Base-by-base conservation (phyloP, 371 early-diverging fungal genomes). In the Synchytrium microbalum region DNA sequence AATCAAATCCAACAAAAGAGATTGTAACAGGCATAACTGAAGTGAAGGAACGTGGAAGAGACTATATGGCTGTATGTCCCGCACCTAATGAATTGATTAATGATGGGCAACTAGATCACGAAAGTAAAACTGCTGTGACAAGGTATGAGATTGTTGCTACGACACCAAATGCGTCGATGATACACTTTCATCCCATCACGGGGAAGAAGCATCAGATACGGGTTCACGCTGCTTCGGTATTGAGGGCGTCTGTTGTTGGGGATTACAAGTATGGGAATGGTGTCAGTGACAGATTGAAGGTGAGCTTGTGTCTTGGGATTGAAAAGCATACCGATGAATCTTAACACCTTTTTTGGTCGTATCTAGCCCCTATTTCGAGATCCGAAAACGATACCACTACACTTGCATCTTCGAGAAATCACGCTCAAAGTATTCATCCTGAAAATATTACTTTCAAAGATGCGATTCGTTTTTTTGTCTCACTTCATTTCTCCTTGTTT, bases 181-280 rank as follows among this genome's bases (percentile, higher is more conserved):
- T 91, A 0, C 76, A 77, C 38, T 75, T 90, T n/a, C 59, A 59
- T 54, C 90, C 89, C 1, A 51, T 73, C 14, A 90, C 90, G 0
- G 92, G 92, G 1, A 66, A 91, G 31, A 89, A 90, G 57, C 91
- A 92, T 67, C 92, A 92, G 72, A 80, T 92, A 38, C 69, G 92
- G 54, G 79, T 86, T 1, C 89, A 90, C 72, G 78, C 78, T 62
- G 72, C 81, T 3, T 53, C 65, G 16, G 63, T 70, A 1, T 71
- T 84, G 0, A 63, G 69, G 0, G 67, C 69, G 3, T 77, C 81
- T 0, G 76, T 86, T 1, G 55, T 83, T 0, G 83, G 84, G 19
- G 86, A 86, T 62, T 59, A 70, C 64, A 83, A 76, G 59, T 86
- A 84, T 66, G 74, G 75, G 1, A 26, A 30, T 1, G 75, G 76